phyloP scores from a whole-genome alignment of 345 rosid genomes.

The Eucalyptus brandiana region DNA sequence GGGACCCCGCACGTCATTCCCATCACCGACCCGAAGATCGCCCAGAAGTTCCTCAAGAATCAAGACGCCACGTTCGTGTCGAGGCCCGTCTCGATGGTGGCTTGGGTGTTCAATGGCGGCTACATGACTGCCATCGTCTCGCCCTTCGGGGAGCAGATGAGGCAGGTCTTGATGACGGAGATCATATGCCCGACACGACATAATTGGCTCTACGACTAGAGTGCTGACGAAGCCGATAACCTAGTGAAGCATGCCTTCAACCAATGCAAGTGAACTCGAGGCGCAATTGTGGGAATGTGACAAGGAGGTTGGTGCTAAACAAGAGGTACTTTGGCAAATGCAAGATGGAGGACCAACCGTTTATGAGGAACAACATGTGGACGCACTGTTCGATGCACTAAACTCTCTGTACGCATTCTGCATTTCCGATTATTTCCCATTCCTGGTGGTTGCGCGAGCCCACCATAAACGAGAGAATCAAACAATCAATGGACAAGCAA shows the following conservation, averaged over 20 bases:
- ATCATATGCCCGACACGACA: constrained; percentile 1
- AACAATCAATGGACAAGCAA: background rate
- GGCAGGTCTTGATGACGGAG: constrained; percentile 14
- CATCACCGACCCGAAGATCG: constrained; percentile 14
- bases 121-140: background rate
- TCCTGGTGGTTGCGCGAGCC: background rate
- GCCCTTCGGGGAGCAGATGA: constrained; percentile 22
- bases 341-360: constrained; percentile 3
- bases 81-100: constrained; percentile 2
- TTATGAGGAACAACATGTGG: constrained; percentile 2
- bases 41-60: constrained; percentile 18
- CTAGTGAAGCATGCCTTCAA: background rate
- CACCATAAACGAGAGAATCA: background rate
- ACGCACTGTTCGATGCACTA: background rate
- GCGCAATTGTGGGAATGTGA: too few species aligned
- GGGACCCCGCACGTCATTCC: background rate
- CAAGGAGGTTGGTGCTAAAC: too few species aligned
- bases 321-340: too few species aligned
- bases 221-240: constrained; percentile 36
- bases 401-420: background rate
- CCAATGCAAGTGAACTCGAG: constrained; percentile 3
- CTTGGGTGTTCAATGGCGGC: background rate
- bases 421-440: constrained; percentile 3
- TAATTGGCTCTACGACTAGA: too few species aligned
- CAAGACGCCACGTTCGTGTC: constrained; percentile 15